These are phyloP conservation scores for Casaregolazyma lundiana DNA, from an alignment of 1,139 yeast genomes.

Conservation along the genomic window DNA sequence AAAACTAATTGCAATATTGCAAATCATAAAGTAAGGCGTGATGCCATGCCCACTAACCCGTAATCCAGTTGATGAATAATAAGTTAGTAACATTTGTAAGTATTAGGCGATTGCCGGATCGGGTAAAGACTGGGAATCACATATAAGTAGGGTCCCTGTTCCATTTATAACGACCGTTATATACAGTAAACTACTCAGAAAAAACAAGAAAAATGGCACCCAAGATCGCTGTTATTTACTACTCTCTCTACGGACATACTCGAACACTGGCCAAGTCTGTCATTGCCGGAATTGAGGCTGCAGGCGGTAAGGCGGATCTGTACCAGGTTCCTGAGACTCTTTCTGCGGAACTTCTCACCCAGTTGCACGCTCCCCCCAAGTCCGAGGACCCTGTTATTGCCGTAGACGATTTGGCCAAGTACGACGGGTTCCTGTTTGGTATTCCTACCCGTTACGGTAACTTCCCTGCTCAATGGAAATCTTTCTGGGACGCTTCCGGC, in stretches of 20 bases:
- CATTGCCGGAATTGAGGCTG: conserved; percentile 64
- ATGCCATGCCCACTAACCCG: too few relatives aligned
- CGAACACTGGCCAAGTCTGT: conserved; percentile 63
- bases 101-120: too few relatives aligned
- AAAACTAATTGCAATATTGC: too few relatives aligned
- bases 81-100: too few relatives aligned
- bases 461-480: conserved; percentile 75
- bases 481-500: conserved; percentile 81
- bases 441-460: conserved; percentile 81
- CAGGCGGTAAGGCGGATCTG: conserved; percentile 64
- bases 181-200: background rate
- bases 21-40: too few relatives aligned
- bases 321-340: conserved; percentile 81
- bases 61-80: too few relatives aligned
- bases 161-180: too few relatives aligned
- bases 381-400: conserved; percentile 69
- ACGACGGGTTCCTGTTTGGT: conserved; percentile 77
- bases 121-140: too few relatives aligned
- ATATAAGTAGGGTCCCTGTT: too few relatives aligned
- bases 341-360: conserved; percentile 52
- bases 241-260: conserved; percentile 79
- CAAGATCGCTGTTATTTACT: conserved; percentile 64
- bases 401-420: conserved; percentile 51
- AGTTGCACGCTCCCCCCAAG: conserved; percentile 64
- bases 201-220: conserved; percentile 26